Evolutionary conservation across 169 alveolate species (phyloP).

Genomic region (Plasmodium inui): DNA sequence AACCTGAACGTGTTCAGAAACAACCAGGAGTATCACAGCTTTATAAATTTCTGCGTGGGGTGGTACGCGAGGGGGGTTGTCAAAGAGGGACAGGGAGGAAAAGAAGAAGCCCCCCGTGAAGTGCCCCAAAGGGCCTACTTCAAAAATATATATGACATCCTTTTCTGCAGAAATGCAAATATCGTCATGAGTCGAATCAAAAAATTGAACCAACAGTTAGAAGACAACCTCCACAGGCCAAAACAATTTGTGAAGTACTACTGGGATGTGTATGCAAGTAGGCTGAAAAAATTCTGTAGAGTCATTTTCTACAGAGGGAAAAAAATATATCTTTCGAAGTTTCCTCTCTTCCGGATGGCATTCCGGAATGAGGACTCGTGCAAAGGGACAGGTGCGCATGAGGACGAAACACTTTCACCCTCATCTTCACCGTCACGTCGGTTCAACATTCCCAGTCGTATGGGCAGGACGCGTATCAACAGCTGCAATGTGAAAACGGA

Average conservation of each 20-base stretch:
- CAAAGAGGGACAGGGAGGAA: neutral
- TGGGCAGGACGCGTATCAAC: neutral
- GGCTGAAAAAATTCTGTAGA: constrained; percentile 20
- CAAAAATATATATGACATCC: constrained; percentile 57
- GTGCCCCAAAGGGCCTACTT: neutral
- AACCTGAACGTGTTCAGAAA: constrained; percentile 60
- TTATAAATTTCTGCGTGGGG: constrained; percentile 56
- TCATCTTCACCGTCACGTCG: too few relatives aligned
- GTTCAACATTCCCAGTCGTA: neutral
- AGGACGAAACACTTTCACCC: neutral
- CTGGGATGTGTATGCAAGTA: constrained; percentile 52
- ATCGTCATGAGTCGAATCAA: constrained; percentile 15
- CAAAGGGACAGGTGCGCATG: neutral
- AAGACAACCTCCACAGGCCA: neutral
- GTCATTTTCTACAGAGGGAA: constrained; percentile 22
- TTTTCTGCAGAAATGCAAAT: constrained; percentile 44
- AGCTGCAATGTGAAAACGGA: neutral
- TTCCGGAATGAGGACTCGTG: neutral
- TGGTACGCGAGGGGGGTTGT: neutral
- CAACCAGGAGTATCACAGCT: constrained; percentile 52
- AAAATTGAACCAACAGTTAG: constrained; percentile 40
- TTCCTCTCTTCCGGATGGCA: constrained; percentile 13
- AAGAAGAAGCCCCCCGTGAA: neutral
- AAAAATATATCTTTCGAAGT: constrained; percentile 21
- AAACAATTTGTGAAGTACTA: constrained; percentile 39